phyloP scores from a whole-genome alignment of 208 protist genomes.

The Phytomonas francai region DNA sequence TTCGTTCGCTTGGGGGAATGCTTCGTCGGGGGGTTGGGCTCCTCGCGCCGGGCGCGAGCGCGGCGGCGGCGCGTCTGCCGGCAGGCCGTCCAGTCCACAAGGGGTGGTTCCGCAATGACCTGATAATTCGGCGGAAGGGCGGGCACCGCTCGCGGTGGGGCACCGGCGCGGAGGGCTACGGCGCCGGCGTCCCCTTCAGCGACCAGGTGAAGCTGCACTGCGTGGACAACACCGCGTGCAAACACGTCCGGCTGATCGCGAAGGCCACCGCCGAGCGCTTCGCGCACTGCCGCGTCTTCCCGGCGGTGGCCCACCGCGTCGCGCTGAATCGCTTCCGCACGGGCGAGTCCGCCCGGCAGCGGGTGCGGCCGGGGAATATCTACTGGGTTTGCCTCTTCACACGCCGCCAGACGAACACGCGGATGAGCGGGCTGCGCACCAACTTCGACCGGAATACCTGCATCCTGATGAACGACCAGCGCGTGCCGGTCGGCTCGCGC shows the following conservation, averaged over 20 bases:
- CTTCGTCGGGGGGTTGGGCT: background rate
- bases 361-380: constrained; percentile 82
- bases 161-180: constrained; percentile 76
- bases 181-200: constrained; percentile 70
- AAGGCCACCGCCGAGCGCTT: constrained; percentile 83
- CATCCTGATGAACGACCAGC: constrained; percentile 89
- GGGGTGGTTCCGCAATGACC: constrained; percentile 78
- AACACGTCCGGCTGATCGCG: constrained; percentile 86
- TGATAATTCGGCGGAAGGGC: constrained; percentile 81
- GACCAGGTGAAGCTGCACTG: constrained; percentile 89
- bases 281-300: constrained; percentile 83
- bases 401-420: constrained; percentile 75
- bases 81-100: constrained; percentile 79
- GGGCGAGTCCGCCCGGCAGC: constrained; percentile 53
- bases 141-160: constrained; percentile 84
- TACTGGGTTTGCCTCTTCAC: constrained; percentile 88
- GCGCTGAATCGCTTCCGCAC: constrained; percentile 85
- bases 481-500: constrained; percentile 79
- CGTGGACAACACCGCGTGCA: constrained; percentile 91
- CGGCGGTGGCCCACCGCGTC: constrained; percentile 82
- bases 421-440: constrained; percentile 83
- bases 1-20: background rate
- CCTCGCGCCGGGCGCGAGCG: background rate
- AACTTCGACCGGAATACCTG: constrained; percentile 91
- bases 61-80: constrained; percentile 53